Evolutionary conservation across 257 asterid genomes (phyloP), one percentile per base, ranked within the genome.

Genomic region (Gynochthodes officinalis): DNA sequence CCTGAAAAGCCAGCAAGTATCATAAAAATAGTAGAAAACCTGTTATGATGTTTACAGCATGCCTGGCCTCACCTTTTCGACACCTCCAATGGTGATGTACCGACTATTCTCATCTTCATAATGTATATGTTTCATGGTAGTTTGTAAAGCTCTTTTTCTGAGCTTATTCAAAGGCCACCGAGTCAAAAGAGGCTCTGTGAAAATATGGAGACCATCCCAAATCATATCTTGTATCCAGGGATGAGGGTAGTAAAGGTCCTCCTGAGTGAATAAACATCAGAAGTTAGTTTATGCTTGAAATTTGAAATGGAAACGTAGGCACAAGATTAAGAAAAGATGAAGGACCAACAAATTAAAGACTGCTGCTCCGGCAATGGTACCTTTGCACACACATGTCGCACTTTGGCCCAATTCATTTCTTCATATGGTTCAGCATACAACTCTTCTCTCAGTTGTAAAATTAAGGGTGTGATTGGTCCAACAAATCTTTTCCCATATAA

Each of bases 81-180:
- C 78, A 54, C 78, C 67, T 39, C 84, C 86, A 60, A 82, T 74
- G 48, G 76, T 59, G 32, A 82, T 52, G 39, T 82, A 79, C 42
- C 75, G 73, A 67, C 76, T 70, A 44, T 80, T 79, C 62, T 77
- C 78, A 50, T 82, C 84, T 64, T 82, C 84, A 9, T 82, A 79
- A 55, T 82, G 84, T 7, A 79, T 79, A 25, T 82, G 84, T 23
- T 74, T 67, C 82, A 79, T 79, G 21, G 78, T 73, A 14, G 55
- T 64, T 57, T 71, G 44, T 11, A 82, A 43, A 39, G 86, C 84
- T 64, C 64, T 80, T 21, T 71, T 78, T 74, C 86, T 74, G 58
- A 82, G 28, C 72, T 71, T 79, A 58, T 73, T 73, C 33, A 79
- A 74, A 27, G 86, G 86, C 86, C 86, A 82, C 27, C 71, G 64